These are phyloP conservation scores for Vachellia pachyceras DNA, from an alignment of 306 rosid species.

Conservation along the genomic window DNA sequence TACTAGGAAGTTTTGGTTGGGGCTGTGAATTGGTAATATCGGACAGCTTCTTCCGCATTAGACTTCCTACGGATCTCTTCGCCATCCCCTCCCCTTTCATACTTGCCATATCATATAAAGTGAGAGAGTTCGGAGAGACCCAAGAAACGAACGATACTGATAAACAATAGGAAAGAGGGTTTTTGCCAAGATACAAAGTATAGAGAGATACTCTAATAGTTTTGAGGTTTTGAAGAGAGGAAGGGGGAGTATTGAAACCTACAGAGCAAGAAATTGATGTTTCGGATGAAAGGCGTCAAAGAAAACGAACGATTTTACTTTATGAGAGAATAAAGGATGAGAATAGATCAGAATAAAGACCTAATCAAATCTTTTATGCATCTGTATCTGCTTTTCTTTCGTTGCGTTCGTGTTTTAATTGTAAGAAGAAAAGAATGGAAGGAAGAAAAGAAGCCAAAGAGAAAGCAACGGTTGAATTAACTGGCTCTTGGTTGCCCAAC, in stretches of 20 bases:
- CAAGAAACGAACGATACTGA: background rate
- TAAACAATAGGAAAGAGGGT: background rate
- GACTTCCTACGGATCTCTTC: conserved; percentile 51
- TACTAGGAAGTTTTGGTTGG: conserved; percentile 15
- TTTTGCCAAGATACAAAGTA: too few species aligned
- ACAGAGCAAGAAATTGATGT: conserved; percentile 1
- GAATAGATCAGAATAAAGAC: conserved; percentile 5
- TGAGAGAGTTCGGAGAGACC: conserved; percentile 11
- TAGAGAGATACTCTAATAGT: too few species aligned
- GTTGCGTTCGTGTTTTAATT: conserved; percentile 2
- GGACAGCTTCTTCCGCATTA: conserved; percentile 60
- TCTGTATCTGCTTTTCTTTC: background rate
- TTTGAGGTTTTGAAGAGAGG: conserved; percentile 3
- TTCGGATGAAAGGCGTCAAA: conserved; percentile 1
- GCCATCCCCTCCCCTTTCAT: conserved; percentile 45
- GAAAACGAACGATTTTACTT: background rate
- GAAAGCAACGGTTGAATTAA: conserved; percentile 1
- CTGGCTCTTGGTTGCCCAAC: conserved; percentile 40
- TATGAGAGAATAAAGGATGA: background rate
- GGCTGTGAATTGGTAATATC: conserved; percentile 64
- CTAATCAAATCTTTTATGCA: background rate
- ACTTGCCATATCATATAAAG: background rate
- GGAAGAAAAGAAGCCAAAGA: conserved; percentile 1
- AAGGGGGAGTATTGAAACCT: background rate
- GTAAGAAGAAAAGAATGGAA: conserved; percentile 3